A percentile compares a stretch with the other conserved stretches of the same genome.
Evolutionary conservation across 2,329 filamentous ascomycete species (phyloP).

Genomic region (Botrytis hyacinthi): DNA sequence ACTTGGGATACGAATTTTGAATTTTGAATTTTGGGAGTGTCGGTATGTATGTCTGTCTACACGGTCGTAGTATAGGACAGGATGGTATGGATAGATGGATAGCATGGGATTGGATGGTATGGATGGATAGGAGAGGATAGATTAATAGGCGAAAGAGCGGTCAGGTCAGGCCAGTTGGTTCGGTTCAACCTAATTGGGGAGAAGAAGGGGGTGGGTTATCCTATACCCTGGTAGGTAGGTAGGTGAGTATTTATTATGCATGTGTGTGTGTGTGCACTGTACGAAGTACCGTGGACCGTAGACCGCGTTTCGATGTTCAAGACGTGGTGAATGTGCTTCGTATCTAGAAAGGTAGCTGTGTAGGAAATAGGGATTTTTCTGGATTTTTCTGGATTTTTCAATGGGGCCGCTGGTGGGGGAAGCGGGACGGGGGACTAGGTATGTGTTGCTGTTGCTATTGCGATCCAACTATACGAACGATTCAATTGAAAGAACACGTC

Average conservation of each 20-base stretch:
- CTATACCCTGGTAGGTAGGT: not conserved
- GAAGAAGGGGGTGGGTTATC: not conserved
- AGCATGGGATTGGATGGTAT: not conserved
- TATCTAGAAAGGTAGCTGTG: not conserved
- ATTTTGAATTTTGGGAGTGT: too few relatives aligned
- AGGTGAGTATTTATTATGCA: not conserved
- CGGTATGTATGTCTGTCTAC: too few relatives aligned
- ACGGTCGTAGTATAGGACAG: too few relatives aligned
- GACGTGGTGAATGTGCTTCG: not conserved
- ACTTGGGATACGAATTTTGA: too few relatives aligned
- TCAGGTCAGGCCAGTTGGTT: not conserved
- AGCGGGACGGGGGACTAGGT: not conserved
- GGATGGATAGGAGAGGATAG: not conserved
- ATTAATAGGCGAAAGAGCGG: not conserved
- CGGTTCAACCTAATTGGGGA: too few relatives aligned
- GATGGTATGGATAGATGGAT: too few relatives aligned
- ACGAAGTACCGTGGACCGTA: not conserved
- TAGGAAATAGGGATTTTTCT: not conserved
- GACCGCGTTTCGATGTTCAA: not conserved
- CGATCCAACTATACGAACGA: not conserved
- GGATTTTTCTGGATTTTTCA: not conserved
- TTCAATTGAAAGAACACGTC: constrained; percentile 10
- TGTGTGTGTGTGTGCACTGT: not conserved
- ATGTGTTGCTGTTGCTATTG: not conserved
- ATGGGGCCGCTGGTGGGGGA: not conserved